Percentiles rank a stretch among this genome's conserved stretches.
Evolutionary conservation across 1,139 yeast genomes (phyloP).

Genomic region (Geotrichum bryndzae): DNA sequence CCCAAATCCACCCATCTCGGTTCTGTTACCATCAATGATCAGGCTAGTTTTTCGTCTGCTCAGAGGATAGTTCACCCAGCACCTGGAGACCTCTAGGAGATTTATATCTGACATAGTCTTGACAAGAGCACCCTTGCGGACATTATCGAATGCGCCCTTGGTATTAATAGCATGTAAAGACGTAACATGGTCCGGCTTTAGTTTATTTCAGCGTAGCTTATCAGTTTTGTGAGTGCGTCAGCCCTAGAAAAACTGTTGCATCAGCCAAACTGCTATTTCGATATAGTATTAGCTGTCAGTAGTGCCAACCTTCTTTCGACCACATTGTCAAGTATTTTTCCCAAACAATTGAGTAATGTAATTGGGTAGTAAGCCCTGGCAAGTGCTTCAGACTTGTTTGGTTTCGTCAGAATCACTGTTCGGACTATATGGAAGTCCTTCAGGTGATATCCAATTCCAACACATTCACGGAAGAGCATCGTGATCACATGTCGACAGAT

Average conservation of each 20-base stretch:
- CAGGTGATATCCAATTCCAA: slow-evolving; percentile 1
- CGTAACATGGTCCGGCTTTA: background rate
- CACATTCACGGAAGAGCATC: background rate
- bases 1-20: background rate
- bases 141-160: slow-evolving; percentile 21
- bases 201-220: background rate
- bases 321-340: background rate
- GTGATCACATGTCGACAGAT: background rate
- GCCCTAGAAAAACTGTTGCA: slow-evolving; percentile 16
- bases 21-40: background rate
- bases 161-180: slow-evolving; percentile 12
- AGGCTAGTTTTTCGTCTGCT: background rate
- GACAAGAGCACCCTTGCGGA: slow-evolving; percentile 14
- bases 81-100: slow-evolving; percentile 10
- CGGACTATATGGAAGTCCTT: background rate
- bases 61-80: background rate
- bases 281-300: slow-evolving; percentile 3
- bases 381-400: background rate
- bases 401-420: slow-evolving; percentile 6
- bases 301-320: background rate
- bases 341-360: background rate
- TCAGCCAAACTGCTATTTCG: slow-evolving; percentile 13
- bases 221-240: slow-evolving; percentile 14
- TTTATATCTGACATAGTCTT: slow-evolving; percentile 6
- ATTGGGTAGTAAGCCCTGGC: background rate